Evolutionary conservation across 2,329 filamentous ascomycete species (phyloP).

Genomic region (Colletotrichum sp.): DNA sequence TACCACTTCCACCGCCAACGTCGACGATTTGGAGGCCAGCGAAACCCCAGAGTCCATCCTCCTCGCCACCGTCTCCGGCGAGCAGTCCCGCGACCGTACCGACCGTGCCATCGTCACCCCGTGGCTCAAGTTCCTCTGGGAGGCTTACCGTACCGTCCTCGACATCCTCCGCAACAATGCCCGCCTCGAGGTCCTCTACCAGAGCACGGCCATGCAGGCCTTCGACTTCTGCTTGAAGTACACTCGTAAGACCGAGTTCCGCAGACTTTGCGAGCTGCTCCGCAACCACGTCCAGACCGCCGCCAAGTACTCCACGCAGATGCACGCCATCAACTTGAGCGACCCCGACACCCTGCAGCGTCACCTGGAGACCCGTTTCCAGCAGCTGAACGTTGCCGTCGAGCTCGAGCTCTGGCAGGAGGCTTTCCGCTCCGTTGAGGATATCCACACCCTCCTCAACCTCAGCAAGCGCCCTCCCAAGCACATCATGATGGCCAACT

Average conservation of each 20-base stretch:
- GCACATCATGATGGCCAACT: conserved; percentile 99
- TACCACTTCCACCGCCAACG: conserved; percentile 71
- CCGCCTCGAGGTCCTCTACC: conserved; percentile 95
- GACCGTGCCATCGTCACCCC: conserved; percentile 98
- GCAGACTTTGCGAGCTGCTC: conserved; percentile 95
- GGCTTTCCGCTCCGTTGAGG: conserved; percentile 98
- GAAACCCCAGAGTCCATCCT: conserved; percentile 99
- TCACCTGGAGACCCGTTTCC: conserved; percentile 96
- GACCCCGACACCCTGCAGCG: conserved; percentile 97
- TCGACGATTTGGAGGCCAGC: conserved; percentile 95
- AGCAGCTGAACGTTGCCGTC: conserved; percentile 97
- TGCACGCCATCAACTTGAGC: conserved; percentile 99
- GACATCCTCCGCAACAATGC: conserved; percentile 99
- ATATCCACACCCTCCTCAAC: conserved; percentile 96
- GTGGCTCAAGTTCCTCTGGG: conserved; percentile 99
- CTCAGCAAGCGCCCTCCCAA: conserved; percentile 97
- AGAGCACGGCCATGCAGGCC: conserved; percentile 95
- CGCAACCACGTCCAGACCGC: conserved; percentile 99
- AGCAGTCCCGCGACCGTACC: conserved; percentile 96
- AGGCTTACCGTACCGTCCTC: conserved; percentile 97
- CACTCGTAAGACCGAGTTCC: conserved; percentile 98
- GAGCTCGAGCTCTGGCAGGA: conserved; percentile 99
- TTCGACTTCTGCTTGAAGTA: conserved; percentile 99
- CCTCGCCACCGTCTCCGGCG: conserved; percentile 94
- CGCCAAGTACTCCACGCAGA: conserved; percentile 98